phyloP scores from a whole-genome alignment of 2,329 filamentous ascomycete species.

The Penicillium sp. region DNA sequence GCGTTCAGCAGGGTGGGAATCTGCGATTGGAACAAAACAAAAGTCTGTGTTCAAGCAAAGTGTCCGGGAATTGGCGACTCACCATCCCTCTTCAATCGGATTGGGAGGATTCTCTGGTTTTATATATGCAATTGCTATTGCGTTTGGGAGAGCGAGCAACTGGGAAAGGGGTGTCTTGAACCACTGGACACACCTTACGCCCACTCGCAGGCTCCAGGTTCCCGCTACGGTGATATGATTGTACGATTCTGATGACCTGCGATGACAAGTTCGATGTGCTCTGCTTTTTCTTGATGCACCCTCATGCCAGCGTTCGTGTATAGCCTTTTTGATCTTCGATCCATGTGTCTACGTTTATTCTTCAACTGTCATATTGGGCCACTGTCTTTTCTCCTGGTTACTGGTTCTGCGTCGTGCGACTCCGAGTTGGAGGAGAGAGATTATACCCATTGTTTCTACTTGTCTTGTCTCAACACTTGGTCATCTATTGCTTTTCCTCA shows the following conservation, averaged over 20 bases:
- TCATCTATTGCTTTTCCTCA: slow-evolving; percentile 18
- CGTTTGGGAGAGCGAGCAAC: slow-evolving; percentile 9
- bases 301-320: slow-evolving; percentile 4
- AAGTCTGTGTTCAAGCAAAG: slow-evolving; percentile 18
- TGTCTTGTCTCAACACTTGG: slow-evolving; percentile 22
- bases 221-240: slow-evolving; percentile 32
- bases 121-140: slow-evolving; percentile 22
- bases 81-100: slow-evolving; percentile 8
- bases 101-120: slow-evolving; percentile 23
- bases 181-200: neutral
- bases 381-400: slow-evolving; percentile 15
- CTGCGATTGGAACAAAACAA: slow-evolving; percentile 19
- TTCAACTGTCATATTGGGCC: slow-evolving; percentile 2
- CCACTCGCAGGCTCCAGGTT: slow-evolving; percentile 6
- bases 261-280: slow-evolving; percentile 25
- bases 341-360: neutral
- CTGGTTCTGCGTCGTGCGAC: slow-evolving; percentile 15
- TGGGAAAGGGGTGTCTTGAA: neutral
- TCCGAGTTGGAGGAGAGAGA: slow-evolving; percentile 23
- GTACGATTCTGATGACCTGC: slow-evolving; percentile 38
- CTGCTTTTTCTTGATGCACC: neutral
- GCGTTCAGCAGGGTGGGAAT: slow-evolving; percentile 8
- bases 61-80: slow-evolving; percentile 1
- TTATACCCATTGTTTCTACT: slow-evolving; percentile 24
- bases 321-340: slow-evolving; percentile 3